Conservation (phyloP, 1,284 basidiomycete species). For the Coniferiporia weirii region DNA sequence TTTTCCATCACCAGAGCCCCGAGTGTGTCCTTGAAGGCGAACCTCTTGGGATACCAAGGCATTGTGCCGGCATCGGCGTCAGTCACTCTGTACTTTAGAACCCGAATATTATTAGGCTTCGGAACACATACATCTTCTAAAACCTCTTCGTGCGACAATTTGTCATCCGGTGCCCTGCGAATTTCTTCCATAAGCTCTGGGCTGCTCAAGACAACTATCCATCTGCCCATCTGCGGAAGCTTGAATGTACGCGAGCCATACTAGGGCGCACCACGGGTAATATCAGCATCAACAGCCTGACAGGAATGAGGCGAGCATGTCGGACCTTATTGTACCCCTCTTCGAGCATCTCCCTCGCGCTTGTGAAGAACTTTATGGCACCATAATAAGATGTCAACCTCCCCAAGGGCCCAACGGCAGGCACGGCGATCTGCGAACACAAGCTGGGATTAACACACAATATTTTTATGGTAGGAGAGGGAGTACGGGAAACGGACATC, state of each 20-base stretch:
- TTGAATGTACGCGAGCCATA: conserved; percentile 27
- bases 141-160: conserved; percentile 21
- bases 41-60: background rate
- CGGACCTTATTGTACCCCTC: conserved; percentile 13
- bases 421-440: conserved; percentile 6
- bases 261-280: background rate
- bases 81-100: too few relatives aligned
- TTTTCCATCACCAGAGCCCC: conserved; percentile 17
- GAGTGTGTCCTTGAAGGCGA: conserved; percentile 10
- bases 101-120: too few relatives aligned
- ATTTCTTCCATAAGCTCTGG: conserved; percentile 32
- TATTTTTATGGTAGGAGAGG: background rate
- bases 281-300: background rate
- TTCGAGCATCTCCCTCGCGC: background rate
- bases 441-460: too few relatives aligned
- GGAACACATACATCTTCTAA: too few relatives aligned
- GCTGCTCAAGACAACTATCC: conserved; percentile 30
- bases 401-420: conserved; percentile 8
- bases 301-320: background rate
- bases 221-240: conserved; percentile 27
- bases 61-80: background rate
- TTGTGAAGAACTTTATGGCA: conserved; percentile 2
- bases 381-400: conserved; percentile 9
- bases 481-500: background rate
- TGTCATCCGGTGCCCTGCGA: conserved; percentile 29